Evolutionary conservation across 2,329 filamentous ascomycete genomes (phyloP), one percentile per base, ranked within the genome.

Genomic region (Sordariomycetes sp.): DNA sequence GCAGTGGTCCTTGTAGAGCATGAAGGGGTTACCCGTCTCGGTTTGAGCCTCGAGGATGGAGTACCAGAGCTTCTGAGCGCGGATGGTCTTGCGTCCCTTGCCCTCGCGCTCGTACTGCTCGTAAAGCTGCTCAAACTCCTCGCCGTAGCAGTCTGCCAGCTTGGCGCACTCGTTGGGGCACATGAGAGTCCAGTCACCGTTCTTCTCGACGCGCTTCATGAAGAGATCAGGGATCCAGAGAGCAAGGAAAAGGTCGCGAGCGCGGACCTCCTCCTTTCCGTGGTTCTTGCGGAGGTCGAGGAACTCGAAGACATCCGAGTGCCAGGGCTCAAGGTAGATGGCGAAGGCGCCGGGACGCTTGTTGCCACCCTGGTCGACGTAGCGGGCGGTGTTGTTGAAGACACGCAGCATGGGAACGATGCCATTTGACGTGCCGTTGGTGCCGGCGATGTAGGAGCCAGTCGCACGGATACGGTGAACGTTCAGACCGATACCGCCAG

Each of bases 21-120:
- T 98, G 68, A 94, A 98, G 32, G 92, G 92, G 64, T 94, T 96
- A 49, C 92, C 92, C 30, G 92, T 98, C 77, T 98, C 92, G 21
- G 90, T 96, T 69, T 98, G 92, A 32, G 92, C 86, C 67, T 98
- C 92, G 31, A 98, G 76, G 45, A 98, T 94, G 46, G 90, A 87
- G 58, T 96, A 96, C 92, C 92, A 98, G 38, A 98, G 81, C 75
- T 98, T 98, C 72, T 98, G 92, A 17, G 92, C 92, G 64, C 94
- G 92, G 54, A 98, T 70, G 15, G 85, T 95, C 68, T 83, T 82
- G 45, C 88, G 86, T 44, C 92, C 90, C 50, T 83, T 80, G 47
- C 86, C 86, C 56, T 88, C 83, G 44, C 70, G 71, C 68, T 98
- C 92, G 54, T 98, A 98, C 58, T 79, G 79, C 61, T 92, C 84